A percentile compares a stretch with the other conserved stretches of the same genome.
These are phyloP conservation scores for Kurtzmaniella fragi DNA, from an alignment of 805 yeast genomes.

Conservation along the genomic window DNA sequence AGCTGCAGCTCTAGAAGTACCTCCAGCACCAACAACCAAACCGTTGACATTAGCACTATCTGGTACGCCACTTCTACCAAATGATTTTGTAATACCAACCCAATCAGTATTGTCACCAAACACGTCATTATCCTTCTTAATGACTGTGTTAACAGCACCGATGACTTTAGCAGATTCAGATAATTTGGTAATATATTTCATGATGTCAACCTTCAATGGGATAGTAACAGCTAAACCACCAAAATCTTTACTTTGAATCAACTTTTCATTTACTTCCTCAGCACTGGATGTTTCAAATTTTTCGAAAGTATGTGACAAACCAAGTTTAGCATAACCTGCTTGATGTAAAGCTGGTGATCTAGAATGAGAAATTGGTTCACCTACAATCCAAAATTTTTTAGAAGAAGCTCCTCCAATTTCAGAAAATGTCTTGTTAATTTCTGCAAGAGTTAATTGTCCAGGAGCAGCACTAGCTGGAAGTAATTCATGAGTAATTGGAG, in stretches of 20 bases:
- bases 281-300: constrained; percentile 67
- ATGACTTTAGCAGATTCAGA: constrained; percentile 75
- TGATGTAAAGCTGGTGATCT: constrained; percentile 86
- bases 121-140: constrained; percentile 41
- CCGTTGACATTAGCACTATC: constrained; percentile 46
- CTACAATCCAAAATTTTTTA: constrained; percentile 68
- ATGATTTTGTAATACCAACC: constrained; percentile 77
- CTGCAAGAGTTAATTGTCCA: constrained; percentile 65
- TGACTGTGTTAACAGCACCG: constrained; percentile 92
- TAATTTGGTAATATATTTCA: constrained; percentile 58
- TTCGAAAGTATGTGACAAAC: constrained; percentile 69
- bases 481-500: constrained; percentile 77
- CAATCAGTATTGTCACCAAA: constrained; percentile 94
- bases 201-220: constrained; percentile 82
- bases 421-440: constrained; percentile 54
- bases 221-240: constrained; percentile 97
- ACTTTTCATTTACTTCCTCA: constrained; percentile 44
- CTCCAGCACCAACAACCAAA: constrained; percentile 93
- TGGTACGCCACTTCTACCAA: constrained; percentile 59
- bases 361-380: constrained; percentile 80
- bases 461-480: constrained; percentile 73
- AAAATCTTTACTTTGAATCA: constrained; percentile 45
- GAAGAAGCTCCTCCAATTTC: constrained; percentile 58
- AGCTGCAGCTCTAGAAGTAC: constrained; percentile 93
- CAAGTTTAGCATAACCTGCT: constrained; percentile 67